These are phyloP conservation scores for Talaromyces sp. DNA, from an alignment of 2,329 filamentous ascomycete genomes.

Conservation along the genomic window DNA sequence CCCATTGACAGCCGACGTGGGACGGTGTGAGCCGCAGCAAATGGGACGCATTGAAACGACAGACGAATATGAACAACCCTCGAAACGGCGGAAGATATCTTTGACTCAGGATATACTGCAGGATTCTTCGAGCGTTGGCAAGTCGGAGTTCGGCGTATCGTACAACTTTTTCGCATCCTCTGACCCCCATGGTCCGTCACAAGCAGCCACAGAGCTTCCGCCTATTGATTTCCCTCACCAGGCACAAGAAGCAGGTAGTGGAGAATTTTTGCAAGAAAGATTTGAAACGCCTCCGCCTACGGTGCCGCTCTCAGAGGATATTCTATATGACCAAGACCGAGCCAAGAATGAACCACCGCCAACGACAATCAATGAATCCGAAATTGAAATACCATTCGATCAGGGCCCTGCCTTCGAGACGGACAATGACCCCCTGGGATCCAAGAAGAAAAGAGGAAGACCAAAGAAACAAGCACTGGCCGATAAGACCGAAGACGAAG, in stretches of 20 bases:
- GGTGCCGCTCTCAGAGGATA: slow-evolving; percentile 30
- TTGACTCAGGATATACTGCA: slow-evolving; percentile 5
- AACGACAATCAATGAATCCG: slow-evolving; percentile 12
- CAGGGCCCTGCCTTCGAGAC: slow-evolving; percentile 22
- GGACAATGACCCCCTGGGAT: slow-evolving; percentile 4
- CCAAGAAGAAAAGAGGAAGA: slow-evolving; percentile 25
- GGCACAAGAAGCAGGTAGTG: neutral
- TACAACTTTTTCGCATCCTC: slow-evolving; percentile 11
- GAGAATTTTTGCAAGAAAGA: slow-evolving; percentile 20
- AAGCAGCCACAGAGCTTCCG: neutral
- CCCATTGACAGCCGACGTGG: slow-evolving; percentile 1
- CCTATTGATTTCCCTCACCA: neutral
- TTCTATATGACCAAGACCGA: slow-evolving; percentile 17
- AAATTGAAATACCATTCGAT: slow-evolving; percentile 23
- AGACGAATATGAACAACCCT: slow-evolving; percentile 3
- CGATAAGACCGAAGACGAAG: neutral
- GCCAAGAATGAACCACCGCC: neutral
- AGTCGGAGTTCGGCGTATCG: neutral
- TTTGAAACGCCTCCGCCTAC: slow-evolving; percentile 36
- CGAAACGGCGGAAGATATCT: slow-evolving; percentile 8
- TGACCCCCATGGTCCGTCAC: neutral
- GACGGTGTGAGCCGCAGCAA: neutral
- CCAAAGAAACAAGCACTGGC: slow-evolving; percentile 23
- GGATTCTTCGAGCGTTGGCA: neutral
- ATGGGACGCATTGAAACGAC: neutral